A percentile compares a stretch with the other conserved stretches of the same genome.
Conservation (phyloP, 495 filamentous ascomycete genomes). For the Durotheca rogersii region DNA sequence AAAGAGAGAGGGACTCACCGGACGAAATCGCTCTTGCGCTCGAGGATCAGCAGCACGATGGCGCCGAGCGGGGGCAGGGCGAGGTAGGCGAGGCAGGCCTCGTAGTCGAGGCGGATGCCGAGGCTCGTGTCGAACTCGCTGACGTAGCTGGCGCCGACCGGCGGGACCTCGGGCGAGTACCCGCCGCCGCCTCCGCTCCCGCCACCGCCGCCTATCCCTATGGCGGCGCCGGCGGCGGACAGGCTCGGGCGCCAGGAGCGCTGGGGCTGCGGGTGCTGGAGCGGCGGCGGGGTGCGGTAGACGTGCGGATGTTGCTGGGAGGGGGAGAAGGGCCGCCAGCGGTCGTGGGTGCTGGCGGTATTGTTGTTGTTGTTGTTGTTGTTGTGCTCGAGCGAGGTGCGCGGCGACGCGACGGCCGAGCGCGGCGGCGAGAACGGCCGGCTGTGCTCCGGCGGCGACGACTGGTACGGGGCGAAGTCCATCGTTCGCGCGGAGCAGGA, state of each 20-base stretch:
- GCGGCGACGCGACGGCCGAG: constrained; percentile 52
- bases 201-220: too few relatives aligned
- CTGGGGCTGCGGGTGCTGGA: constrained; percentile 53
- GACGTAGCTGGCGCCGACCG: constrained; percentile 43
- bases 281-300: constrained; percentile 44
- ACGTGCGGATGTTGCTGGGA: constrained; percentile 39
- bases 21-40: constrained; percentile 96
- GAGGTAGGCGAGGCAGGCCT: constrained; percentile 90
- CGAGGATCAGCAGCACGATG: constrained; percentile 78
- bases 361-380: too few relatives aligned
- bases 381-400: constrained; percentile 48
- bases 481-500: constrained; percentile 44
- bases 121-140: constrained; percentile 71
- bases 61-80: constrained; percentile 82
- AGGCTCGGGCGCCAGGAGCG: constrained; percentile 44
- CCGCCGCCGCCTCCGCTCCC: constrained; percentile 2
- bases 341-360: too few relatives aligned
- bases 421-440: constrained; percentile 69
- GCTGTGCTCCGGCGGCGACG: constrained; percentile 74
- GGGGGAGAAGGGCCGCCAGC: constrained; percentile 52
- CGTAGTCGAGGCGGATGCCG: constrained; percentile 69
- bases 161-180: constrained; percentile 17
- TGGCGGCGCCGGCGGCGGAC: too few relatives aligned
- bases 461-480: constrained; percentile 97
- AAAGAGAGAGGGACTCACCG: constrained; percentile 67